Percentiles rank a stretch among this genome's conserved stretches.
Conservation (phyloP, 1,284 basidiomycete species). For the Ganoderma resinaceum region DNA sequence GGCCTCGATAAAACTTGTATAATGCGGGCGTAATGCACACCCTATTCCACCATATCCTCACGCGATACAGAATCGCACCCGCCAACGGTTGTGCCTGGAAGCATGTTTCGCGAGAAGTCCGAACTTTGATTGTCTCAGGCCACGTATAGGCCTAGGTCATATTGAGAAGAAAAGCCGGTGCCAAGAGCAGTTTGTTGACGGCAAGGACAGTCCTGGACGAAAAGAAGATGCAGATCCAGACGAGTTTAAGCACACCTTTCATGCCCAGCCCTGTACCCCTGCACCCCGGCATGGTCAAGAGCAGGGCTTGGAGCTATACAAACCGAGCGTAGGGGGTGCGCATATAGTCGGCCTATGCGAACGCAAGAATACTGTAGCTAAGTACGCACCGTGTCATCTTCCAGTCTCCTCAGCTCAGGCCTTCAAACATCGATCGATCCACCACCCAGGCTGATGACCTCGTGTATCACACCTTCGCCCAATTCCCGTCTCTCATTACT, state of each 20-base stretch:
- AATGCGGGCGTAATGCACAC: neutral
- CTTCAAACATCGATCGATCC: neutral
- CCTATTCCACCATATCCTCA: neutral
- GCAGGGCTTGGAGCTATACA: neutral
- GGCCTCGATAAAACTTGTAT: neutral
- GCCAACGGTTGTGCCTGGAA: neutral
- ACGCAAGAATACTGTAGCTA: neutral
- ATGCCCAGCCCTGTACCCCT: neutral
- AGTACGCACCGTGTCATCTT: neutral
- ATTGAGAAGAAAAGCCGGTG: neutral
- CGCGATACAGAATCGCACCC: neutral
- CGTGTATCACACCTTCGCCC: no score
- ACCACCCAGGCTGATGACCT: no score
- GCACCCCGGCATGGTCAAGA: no score
- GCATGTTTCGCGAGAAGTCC: neutral
- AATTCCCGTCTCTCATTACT: no score
- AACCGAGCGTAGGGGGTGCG: neutral
- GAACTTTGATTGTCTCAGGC: no score
- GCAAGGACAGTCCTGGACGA: neutral
- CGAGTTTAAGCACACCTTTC: no score
- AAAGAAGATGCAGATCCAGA: neutral
- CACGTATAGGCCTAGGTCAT: no score
- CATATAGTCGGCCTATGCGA: neutral
- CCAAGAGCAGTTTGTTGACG: neutral
- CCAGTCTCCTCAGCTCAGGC: neutral